Conservation (phyloP, 2,329 filamentous ascomycete species). For the Xylaria sp. region DNA sequence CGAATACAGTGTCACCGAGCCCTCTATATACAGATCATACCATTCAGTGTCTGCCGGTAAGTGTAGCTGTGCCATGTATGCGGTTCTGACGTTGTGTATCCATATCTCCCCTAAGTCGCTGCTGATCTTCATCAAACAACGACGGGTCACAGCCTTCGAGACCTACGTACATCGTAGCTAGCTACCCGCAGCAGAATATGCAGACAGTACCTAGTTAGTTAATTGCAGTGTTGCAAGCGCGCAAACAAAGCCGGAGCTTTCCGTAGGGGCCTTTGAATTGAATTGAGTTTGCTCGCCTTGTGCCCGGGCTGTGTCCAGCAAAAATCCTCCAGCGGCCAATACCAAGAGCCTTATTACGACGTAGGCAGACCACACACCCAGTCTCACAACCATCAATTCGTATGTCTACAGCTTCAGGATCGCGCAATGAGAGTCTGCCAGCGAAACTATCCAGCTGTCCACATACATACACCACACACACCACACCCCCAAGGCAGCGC, state of each 20-base stretch:
- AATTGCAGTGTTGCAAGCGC: too few relatives aligned
- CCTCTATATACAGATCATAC: neutral
- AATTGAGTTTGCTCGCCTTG: neutral
- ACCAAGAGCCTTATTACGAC: neutral
- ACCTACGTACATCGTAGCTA: too few relatives aligned
- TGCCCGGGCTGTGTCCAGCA: neutral
- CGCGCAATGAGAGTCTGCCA: slow-evolving; percentile 1
- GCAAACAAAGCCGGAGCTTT: neutral
- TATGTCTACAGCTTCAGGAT: neutral
- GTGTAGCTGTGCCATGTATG: neutral
- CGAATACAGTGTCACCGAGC: neutral
- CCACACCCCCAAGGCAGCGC: neutral
- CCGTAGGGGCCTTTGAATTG: neutral
- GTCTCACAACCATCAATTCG: neutral
- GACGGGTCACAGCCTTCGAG: neutral
- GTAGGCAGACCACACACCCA: neutral
- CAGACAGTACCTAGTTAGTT: neutral
- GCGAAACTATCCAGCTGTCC: neutral
- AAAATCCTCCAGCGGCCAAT: neutral
- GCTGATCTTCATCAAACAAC: slow-evolving; percentile 30
- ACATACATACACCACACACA: neutral
- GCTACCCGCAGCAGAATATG: neutral
- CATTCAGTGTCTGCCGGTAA: neutral
- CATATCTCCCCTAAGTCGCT: slow-evolving; percentile 1
- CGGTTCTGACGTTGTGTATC: neutral